Evolutionary conservation across 768 basidiomycete species (phyloP).

Genomic region (Austroboletus festivus): DNA sequence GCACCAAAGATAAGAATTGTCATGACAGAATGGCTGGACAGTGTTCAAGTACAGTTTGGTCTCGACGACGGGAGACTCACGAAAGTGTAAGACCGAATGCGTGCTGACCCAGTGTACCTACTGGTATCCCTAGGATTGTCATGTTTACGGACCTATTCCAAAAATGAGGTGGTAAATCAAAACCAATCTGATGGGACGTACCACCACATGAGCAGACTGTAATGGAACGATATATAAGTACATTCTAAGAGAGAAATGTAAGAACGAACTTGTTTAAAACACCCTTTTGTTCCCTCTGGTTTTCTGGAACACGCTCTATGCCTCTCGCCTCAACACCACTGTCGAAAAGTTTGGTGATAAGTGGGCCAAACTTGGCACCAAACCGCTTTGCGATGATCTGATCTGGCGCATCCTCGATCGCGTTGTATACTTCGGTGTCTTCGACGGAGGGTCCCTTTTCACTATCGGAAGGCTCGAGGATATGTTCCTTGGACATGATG

Average conservation of each 20-base stretch:
- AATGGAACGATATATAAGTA: not conserved
- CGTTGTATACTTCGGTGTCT: not conserved
- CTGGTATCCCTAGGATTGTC: conserved; percentile 46
- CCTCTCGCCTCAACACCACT: conserved; percentile 54
- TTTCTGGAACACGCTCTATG: conserved; percentile 52
- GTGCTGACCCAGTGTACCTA: conserved; percentile 49
- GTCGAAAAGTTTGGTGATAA: conserved; percentile 40
- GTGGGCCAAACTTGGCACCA: conserved; percentile 27
- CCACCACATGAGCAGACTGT: conserved; percentile 47
- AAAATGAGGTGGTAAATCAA: not conserved
- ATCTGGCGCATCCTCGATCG: conserved; percentile 27
- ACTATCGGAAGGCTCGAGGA: conserved; percentile 9
- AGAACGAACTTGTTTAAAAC: conserved; percentile 42
- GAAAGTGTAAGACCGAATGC: conserved; percentile 48
- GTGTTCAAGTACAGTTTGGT: not conserved
- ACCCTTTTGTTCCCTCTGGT: conserved; percentile 43
- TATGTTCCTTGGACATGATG: conserved; percentile 9
- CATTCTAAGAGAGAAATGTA: not conserved
- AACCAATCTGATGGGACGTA: conserved; percentile 7
- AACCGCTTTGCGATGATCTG: conserved; percentile 29
- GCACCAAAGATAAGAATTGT: conserved; percentile 46
- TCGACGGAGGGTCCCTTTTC: conserved; percentile 15
- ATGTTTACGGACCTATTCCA: conserved; percentile 43
- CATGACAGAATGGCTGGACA: conserved; percentile 39
- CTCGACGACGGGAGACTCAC: conserved; percentile 23